Percentiles rank a stretch among this genome's conserved stretches.
Evolutionary conservation across 805 yeast species (phyloP).

Genomic region (Starmera quercuum): DNA sequence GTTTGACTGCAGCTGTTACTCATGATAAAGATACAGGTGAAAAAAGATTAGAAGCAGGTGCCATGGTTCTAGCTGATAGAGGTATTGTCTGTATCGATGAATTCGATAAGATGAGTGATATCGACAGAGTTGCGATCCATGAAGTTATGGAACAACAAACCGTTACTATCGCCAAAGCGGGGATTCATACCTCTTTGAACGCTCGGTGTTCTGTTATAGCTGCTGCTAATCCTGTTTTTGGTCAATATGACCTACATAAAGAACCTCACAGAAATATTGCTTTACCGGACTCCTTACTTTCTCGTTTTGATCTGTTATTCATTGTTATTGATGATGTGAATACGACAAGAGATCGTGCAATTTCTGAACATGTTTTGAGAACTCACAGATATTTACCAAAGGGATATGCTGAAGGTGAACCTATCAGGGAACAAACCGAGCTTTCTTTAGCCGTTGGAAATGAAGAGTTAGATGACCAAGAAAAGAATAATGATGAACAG

Average conservation of each 20-base stretch:
- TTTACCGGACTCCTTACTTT: constrained; percentile 88
- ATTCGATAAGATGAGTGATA: constrained; percentile 96
- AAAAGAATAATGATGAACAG: constrained; percentile 31
- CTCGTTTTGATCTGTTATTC: constrained; percentile 93
- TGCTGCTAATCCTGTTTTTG: constrained; percentile 96
- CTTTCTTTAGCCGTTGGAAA: constrained; percentile 80
- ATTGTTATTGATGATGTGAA: constrained; percentile 94
- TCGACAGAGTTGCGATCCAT: constrained; percentile 95
- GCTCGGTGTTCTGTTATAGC: constrained; percentile 97
- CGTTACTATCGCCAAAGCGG: constrained; percentile 96
- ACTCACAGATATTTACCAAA: constrained; percentile 88
- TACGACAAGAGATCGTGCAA: constrained; percentile 73
- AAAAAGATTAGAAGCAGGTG: constrained; percentile 95
- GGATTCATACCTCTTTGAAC: constrained; percentile 91
- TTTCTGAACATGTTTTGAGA: constrained; percentile 90
- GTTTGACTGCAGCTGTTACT: constrained; percentile 98
- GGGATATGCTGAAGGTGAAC: constrained; percentile 89
- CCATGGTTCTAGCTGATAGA: constrained; percentile 96
- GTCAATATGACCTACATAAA: constrained; percentile 92
- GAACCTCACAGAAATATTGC: constrained; percentile 97
- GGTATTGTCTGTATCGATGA: constrained; percentile 98
- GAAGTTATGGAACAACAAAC: constrained; percentile 99
- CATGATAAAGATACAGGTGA: constrained; percentile 96
- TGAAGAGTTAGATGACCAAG: constrained; percentile 40
- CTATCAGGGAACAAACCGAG: constrained; percentile 69